Conservation (phyloP, 108 stramenopile species). For the Nitzschia sp. region DNA sequence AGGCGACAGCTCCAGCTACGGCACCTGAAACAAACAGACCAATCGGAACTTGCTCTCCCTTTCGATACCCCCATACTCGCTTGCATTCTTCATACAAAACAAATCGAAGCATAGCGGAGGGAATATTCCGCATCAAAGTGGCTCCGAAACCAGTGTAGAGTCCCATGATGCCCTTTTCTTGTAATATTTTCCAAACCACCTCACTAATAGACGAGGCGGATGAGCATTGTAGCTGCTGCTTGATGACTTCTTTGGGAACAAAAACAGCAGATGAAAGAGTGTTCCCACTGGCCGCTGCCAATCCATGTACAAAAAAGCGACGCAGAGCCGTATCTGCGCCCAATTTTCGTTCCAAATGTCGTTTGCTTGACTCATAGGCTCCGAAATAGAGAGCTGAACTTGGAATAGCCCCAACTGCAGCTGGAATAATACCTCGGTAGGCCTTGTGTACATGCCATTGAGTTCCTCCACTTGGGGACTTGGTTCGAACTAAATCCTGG, state of each 20-base stretch:
- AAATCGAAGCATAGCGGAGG: conserved; percentile 66
- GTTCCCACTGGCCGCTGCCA: conserved; percentile 74
- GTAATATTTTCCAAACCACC: conserved; percentile 21
- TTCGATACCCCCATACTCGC: conserved; percentile 8
- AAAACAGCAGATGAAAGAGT: conserved; percentile 59
- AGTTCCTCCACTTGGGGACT: neutral
- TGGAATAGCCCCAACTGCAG: conserved; percentile 65
- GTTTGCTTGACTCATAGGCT: conserved; percentile 64
- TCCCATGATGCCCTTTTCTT: conserved; percentile 48
- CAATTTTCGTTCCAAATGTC: conserved; percentile 8
- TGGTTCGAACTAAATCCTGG: conserved; percentile 5
- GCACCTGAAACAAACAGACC: conserved; percentile 57
- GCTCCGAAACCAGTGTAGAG: conserved; percentile 63
- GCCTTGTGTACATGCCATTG: conserved; percentile 14
- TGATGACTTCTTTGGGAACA: conserved; percentile 78
- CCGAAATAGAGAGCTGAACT: conserved; percentile 81
- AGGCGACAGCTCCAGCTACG: conserved; percentile 58
- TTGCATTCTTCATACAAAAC: conserved; percentile 70
- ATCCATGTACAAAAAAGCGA: conserved; percentile 47
- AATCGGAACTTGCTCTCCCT: neutral
- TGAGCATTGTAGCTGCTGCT: conserved; percentile 57
- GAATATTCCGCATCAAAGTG: conserved; percentile 70
- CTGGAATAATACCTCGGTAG: conserved; percentile 56
- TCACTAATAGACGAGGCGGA: conserved; percentile 14
- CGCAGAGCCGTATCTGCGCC: neutral